These are phyloP conservation scores for Cladosporium sp. DNA, from an alignment of 2,329 filamentous ascomycete species.

Conservation along the genomic window DNA sequence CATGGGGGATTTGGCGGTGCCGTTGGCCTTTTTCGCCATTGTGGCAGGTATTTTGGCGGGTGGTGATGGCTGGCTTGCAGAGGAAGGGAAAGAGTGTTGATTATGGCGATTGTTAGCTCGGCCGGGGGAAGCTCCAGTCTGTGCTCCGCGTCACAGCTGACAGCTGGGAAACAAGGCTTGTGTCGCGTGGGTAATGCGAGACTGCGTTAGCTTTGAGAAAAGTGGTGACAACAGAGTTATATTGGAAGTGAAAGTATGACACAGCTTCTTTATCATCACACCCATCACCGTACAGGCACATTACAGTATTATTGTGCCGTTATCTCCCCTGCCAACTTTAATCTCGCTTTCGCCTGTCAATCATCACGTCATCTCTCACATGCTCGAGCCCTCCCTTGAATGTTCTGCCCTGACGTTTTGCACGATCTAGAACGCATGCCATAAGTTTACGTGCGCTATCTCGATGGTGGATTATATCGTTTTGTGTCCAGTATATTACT, in stretches of 20 bases:
- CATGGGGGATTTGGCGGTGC: conserved; percentile 20
- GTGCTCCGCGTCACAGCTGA: background rate
- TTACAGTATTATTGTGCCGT: background rate
- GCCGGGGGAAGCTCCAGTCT: background rate
- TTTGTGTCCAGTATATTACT: background rate
- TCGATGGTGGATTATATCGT: background rate
- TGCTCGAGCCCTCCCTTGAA: background rate
- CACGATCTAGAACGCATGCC: background rate
- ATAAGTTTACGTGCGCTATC: background rate
- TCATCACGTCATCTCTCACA: background rate
- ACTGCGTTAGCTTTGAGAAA: background rate
- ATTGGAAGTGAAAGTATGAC: background rate
- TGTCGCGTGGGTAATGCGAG: no score
- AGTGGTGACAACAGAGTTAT: background rate
- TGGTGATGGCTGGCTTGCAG: background rate
- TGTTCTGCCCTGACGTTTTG: background rate
- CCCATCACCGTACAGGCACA: background rate
- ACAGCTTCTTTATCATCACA: background rate
- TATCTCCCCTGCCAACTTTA: background rate
- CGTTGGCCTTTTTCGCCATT: conserved; percentile 10
- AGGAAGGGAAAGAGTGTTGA: background rate
- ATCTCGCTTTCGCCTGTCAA: conserved; percentile 2
- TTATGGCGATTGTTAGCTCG: background rate
- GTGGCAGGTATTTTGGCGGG: background rate
- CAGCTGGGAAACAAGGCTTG: no score